Base-by-base conservation (phyloP, 2,329 filamentous ascomycete genomes). In the Calonectria leucothoes region DNA sequence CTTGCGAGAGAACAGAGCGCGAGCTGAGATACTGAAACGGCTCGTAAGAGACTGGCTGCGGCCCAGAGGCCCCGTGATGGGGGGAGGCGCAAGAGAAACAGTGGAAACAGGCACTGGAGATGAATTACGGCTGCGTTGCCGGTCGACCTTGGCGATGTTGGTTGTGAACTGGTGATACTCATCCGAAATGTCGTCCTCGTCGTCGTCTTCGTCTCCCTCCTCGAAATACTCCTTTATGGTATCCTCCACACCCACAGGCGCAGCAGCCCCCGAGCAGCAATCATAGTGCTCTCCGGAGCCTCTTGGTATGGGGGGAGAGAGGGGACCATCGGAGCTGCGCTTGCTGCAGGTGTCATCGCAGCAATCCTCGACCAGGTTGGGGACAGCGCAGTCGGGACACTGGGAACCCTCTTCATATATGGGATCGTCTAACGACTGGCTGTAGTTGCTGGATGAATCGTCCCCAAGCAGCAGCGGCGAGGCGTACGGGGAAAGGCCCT, bases 141-240 rank as follows among this genome's bases (percentile, higher is more conserved):
- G 79, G 69, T 78, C 78, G 59, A 75, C 74, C 57, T 75, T 76
- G 23, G 84, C 83, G 31, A 85, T 76, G 65, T 81, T 79, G 23
- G 79, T 79, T 20, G 83, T 79, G 63, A 85, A 81, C 11, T 79
- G 79, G 69, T 85, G 84, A 37, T 85, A 85, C 51, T 84, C 84
- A 52, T 80, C 81, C 3, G 83, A 80, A 6, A 80, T 79, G 63
- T 80, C 80, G 25, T 73, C 74, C 67, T 84, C 83, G 64, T 77
- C 81, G 25, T 83, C 82, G 49, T 82, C 79, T 12, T 45, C 42
- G 17, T 45, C 42, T 8, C 7, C 42, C 6, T 61, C 55, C 7
- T 25, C 39, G 23, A 61, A 61, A 11, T 39, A 61, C 23, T 61
- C 35, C 4, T 39, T 12, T 15, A 61, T 7, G n/a, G 55, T 15